Evolutionary conservation across 805 yeast species (phyloP).

Genomic region (Pichia rugopelliculosa): DNA sequence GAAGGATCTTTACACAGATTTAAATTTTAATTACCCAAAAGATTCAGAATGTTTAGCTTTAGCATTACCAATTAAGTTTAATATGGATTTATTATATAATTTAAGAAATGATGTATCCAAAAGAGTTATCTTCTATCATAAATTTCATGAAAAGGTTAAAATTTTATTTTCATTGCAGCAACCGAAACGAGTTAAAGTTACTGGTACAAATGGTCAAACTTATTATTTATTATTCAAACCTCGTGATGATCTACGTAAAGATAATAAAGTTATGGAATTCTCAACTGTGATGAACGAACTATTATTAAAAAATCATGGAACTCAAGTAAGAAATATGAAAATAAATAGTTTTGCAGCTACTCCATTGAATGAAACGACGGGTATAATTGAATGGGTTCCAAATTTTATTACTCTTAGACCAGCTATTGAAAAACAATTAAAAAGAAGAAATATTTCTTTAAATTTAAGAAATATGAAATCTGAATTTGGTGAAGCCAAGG

Average conservation of each 20-base stretch:
- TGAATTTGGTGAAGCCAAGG: conserved; percentile 16
- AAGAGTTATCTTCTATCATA: conserved; percentile 36
- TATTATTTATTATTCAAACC: conserved; percentile 78
- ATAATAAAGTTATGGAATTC: conserved; percentile 88
- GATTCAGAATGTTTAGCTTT: conserved; percentile 31
- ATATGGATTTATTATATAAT: conserved; percentile 61
- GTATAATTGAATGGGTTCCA: conserved; percentile 85
- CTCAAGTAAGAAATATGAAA: conserved; percentile 61
- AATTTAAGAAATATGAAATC: conserved; percentile 24
- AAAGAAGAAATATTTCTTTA: conserved; percentile 20
- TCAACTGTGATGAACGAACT: conserved; percentile 79
- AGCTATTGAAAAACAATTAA: conserved; percentile 33
- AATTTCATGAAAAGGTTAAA: conserved; percentile 59
- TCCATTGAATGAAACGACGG: conserved; percentile 79
- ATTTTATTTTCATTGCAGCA: conserved; percentile 77
- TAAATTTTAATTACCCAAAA: conserved; percentile 29
- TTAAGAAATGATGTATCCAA: conserved; percentile 4
- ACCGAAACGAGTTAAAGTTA: conserved; percentile 69
- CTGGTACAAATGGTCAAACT: conserved; percentile 70
- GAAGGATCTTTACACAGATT: conserved; percentile 30
- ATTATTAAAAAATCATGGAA: conserved; percentile 56
- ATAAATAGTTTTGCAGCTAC: conserved; percentile 83
- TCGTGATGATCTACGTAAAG: conserved; percentile 89
- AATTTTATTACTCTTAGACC: conserved; percentile 66
- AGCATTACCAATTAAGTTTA: conserved; percentile 68